Conservation (phyloP, 306 rosid species). For the Casuarina cunninghamiana region DNA sequence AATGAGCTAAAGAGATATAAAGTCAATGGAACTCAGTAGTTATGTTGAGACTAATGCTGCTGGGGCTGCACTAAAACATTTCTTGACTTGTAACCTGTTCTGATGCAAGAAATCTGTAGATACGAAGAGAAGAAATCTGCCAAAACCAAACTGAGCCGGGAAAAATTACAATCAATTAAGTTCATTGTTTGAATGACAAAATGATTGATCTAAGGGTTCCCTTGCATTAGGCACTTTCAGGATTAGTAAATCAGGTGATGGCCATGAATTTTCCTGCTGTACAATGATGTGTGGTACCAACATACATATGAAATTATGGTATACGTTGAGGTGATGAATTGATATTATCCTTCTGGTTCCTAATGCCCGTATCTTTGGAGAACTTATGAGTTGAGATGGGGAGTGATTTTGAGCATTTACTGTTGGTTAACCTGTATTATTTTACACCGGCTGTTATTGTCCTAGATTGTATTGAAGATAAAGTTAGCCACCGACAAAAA, state of each 20-base stretch:
- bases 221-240: background rate
- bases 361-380: background rate
- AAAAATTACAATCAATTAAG: background rate
- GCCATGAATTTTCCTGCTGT: background rate
- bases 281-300: background rate
- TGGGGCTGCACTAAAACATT: background rate
- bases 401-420: background rate
- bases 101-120: background rate
- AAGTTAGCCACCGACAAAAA: background rate
- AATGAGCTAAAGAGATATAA: background rate
- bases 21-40: slow-evolving; percentile 6
- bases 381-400: background rate
- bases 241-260: background rate
- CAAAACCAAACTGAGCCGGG: background rate
- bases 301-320: background rate
- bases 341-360: background rate
- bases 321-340: background rate
- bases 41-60: background rate
- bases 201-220: slow-evolving; percentile 6
- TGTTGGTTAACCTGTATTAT: background rate
- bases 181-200: background rate
- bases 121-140: background rate
- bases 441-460: background rate
- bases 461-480: background rate
- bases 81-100: background rate